Conservation (phyloP, 805 yeast genomes). For the Pichia heedii region DNA sequence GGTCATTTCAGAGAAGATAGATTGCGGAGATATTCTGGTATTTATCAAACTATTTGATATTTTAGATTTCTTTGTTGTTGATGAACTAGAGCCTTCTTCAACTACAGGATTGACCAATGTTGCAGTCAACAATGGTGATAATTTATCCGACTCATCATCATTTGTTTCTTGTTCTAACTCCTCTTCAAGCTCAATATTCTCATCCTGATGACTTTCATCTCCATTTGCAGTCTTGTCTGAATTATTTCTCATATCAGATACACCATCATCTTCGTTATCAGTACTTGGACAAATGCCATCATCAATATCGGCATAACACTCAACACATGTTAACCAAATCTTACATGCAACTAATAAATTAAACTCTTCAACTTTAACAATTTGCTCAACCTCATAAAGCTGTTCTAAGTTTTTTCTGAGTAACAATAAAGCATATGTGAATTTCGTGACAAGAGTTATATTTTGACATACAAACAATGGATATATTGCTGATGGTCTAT, state of each 20-base stretch:
- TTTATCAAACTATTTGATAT: neutral
- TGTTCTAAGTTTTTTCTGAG: slow-evolving; percentile 42
- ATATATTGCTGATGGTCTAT: slow-evolving; percentile 30
- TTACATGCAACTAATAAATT: slow-evolving; percentile 28
- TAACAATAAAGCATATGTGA: slow-evolving; percentile 41
- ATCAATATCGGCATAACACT: slow-evolving; percentile 6
- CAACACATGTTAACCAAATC: slow-evolving; percentile 25
- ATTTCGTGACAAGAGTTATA: slow-evolving; percentile 28
- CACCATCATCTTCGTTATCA: neutral
- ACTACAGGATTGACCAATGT: neutral
- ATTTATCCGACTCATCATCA: neutral
- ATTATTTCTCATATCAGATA: neutral
- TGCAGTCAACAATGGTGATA: slow-evolving; percentile 1
- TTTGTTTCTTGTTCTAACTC: no score
- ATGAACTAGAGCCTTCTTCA: slow-evolving; percentile 2
- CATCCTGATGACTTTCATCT: neutral
- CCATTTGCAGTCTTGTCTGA: neutral
- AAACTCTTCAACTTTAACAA: slow-evolving; percentile 23
- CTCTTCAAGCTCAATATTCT: neutral
- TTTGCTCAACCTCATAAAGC: slow-evolving; percentile 24
- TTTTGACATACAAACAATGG: slow-evolving; percentile 45
- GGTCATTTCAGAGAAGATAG: slow-evolving; percentile 3
- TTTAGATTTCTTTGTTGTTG: neutral
- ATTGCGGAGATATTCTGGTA: slow-evolving; percentile 2
- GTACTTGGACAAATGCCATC: neutral